A percentile compares a stretch with the other conserved stretches of the same genome.
phyloP scores from a whole-genome alignment of 139 green algal genomes.

The Spirogloea muscicola region DNA sequence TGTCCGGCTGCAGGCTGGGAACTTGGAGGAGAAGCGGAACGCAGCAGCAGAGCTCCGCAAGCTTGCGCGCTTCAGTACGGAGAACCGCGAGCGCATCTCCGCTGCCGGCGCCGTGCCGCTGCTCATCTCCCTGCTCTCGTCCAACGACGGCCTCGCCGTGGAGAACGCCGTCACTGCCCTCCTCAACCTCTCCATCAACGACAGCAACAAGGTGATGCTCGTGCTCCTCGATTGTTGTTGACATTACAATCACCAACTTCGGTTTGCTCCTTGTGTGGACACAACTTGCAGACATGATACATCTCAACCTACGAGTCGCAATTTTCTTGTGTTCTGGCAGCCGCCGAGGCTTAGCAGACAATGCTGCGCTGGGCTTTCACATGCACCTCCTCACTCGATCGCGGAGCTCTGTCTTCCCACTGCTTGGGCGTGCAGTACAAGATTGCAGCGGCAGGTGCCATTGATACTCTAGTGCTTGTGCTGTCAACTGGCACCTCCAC shows the following conservation, averaged over 20 bases:
- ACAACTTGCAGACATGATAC: no score
- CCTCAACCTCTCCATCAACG: constrained; percentile 34
- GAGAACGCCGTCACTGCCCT: constrained; percentile 23
- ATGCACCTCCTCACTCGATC: no score
- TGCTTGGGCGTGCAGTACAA: background rate
- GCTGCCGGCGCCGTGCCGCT: background rate
- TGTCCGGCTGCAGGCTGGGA: constrained; percentile 2
- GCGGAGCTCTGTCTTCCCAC: no score
- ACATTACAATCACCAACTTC: no score
- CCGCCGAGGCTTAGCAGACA: no score
- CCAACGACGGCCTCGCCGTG: background rate
- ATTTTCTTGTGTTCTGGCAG: no score
- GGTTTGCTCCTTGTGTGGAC: no score
- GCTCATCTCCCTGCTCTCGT: background rate
- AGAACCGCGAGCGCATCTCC: constrained; percentile 1
- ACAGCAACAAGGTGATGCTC: background rate
- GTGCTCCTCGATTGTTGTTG: no score
- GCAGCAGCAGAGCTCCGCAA: background rate
- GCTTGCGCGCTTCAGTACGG: background rate
- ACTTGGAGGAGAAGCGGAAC: background rate
- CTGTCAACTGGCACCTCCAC: background rate
- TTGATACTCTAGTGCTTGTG: constrained; percentile 25
- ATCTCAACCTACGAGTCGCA: no score
- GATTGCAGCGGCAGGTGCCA: constrained; percentile 5
- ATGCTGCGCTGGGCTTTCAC: no score